Evolutionary conservation across 768 basidiomycete species (phyloP), one percentile per base, ranked within the genome.

Genomic region (Suillus alpinus): DNA sequence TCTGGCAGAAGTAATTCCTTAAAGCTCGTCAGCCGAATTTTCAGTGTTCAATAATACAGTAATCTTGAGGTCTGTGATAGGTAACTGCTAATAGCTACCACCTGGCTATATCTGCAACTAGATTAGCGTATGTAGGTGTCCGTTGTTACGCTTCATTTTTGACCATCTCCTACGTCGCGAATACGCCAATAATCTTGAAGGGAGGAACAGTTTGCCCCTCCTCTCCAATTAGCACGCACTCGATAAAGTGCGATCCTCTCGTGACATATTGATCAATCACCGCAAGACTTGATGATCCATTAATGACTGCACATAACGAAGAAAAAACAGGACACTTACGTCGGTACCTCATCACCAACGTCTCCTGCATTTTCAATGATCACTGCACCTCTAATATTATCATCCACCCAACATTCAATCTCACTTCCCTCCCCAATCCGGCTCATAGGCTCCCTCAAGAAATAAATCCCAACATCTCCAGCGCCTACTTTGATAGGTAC

Each of bases 341-440:
- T 81, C 34, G 93, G 83, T 57, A 80, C 83, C 0, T 85, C 74
- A 59, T 86, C 85, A 4, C 75, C 78, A 6, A 87, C 77, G 59
- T 89, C 85, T 4, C 81, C 92, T 1, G 85, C 85, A 69, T 98
- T 95, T 72, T 87, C 85, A 60, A 98, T 80, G 44, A 86, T 81
- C 62, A 84, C 85, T 32, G 86, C 88, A 5, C 97, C 96, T 0
- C 67, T 75, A 64, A 87, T 84, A 71, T 99, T 99, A 73, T 99
- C 95, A 73, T 99, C 97, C 36, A 99, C 97, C 96, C 96, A 98
- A 72, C 97, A 98, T 67, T 91, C 85, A 4, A 95, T 79, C 57
- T 83, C 81, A 66, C 87, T 87, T 36, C 92, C 89, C 62, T 83
- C 78, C 6, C 83, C 86, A 39, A 85, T 78, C 18, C 77, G 71